Evolutionary conservation across 2,329 filamentous ascomycete species (phyloP), one percentile per base, ranked within the genome.

Genomic region (Aureobasidium uvarum): DNA sequence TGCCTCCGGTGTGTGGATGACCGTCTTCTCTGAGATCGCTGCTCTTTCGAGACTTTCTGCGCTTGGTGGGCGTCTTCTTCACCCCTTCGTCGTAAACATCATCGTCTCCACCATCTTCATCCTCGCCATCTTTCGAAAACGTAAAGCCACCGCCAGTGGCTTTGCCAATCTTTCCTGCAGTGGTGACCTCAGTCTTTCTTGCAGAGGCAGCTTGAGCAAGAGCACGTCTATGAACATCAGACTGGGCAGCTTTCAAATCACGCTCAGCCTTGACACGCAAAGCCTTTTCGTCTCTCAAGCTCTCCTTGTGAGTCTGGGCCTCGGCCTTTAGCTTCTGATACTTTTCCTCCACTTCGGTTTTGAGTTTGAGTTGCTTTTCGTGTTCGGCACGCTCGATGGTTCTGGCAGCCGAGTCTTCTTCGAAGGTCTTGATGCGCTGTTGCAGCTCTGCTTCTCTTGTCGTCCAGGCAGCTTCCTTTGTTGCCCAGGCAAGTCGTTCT

Each of bases 291-390:
- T 52, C 59, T 25, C 51, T 41, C 10, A 63, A 54, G 10, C 36
- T 48, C n/a, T 62, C 45, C 8, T 33, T 43, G 1, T 50, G 31
- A 8, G 28, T 38, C 20, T 48, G 45, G 6, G 20, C 31, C 45
- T 62, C 36, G 36, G 52, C 59, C 23, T 23, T 51, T 5, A 52
- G 13, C 18, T 33, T 62, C 2, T 39, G 23, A 2, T 48, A 48
- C 23, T 62, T 62, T 23, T 43, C 59, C 16, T 41, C 20, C 5
- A 62, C 46, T n/a, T 62, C 59, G 14, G 13, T 23, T 25, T 62
- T 62, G 36, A 62, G 46, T 16, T 52, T 51, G 16, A 41, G 36
- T 28, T 52, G 20, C 31, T 62, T 41, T 20, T 62, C 58, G 1
- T 48, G 20, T n/a, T 62, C 56, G 8, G 25, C 23, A 25, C 36